These are phyloP conservation scores for Penstemon barbatus DNA, from an alignment of 257 asterid genomes.

Conservation along the genomic window DNA sequence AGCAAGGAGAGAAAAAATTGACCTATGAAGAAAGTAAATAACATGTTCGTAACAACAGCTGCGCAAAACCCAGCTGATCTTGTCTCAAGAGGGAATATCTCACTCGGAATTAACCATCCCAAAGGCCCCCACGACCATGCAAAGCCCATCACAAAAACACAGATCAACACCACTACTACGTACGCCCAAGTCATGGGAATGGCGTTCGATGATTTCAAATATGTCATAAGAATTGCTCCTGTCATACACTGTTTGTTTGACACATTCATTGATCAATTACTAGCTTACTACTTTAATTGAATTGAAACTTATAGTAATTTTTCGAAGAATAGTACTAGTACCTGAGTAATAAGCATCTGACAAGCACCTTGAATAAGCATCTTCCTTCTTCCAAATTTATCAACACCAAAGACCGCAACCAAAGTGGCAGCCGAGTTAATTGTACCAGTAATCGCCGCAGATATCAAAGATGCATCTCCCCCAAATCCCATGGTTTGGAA, in stretches of 20 bases:
- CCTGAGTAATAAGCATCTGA: constrained; percentile 45
- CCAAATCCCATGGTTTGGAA: constrained; percentile 44
- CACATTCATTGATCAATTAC: background rate
- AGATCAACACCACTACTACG: constrained; percentile 25
- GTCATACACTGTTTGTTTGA: background rate
- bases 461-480: constrained; percentile 36
- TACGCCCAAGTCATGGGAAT: constrained; percentile 10
- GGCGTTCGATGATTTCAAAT: constrained; percentile 27
- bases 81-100: constrained; percentile 41
- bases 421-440: constrained; percentile 33
- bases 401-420: constrained; percentile 37
- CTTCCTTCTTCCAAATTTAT: constrained; percentile 35
- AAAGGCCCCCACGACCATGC: constrained; percentile 55
- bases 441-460: constrained; percentile 43
- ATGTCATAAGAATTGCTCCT: constrained; percentile 23
- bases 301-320: background rate
- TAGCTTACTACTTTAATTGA: background rate
- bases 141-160: constrained; percentile 38
- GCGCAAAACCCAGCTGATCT: constrained; percentile 38
- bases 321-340: background rate
- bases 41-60: constrained; percentile 44
- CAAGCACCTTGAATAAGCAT: constrained; percentile 39
- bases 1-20: constrained; percentile 47
- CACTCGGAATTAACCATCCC: constrained; percentile 47
- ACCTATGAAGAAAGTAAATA: constrained; percentile 43